A percentile compares a stretch with the other conserved stretches of the same genome.
phyloP scores from a whole-genome alignment of 176 grass and related monocot genomes.

The Rhynchospora breviuscula region DNA sequence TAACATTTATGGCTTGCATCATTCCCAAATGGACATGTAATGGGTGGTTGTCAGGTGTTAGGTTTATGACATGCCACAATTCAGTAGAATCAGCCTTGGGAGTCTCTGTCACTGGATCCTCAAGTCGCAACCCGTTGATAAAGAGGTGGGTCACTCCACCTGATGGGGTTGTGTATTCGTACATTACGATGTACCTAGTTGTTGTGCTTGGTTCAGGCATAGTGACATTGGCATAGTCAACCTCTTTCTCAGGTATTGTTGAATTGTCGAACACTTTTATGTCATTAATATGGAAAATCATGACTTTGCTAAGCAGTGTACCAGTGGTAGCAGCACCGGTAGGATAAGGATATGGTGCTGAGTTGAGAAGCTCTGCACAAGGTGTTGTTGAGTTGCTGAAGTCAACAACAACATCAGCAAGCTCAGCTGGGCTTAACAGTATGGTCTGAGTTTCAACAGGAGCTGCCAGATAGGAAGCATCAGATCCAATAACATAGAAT shows the following conservation, averaged over 20 bases:
- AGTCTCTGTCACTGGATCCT: slow-evolving; percentile 68
- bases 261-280: not conserved
- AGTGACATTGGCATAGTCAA: not conserved
- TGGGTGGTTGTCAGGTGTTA: slow-evolving; percentile 71
- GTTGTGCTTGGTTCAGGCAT: slow-evolving; percentile 12
- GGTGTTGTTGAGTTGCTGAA: slow-evolving; percentile 25
- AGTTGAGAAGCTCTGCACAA: slow-evolving; percentile 9
- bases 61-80: slow-evolving; percentile 80
- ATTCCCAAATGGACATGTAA: slow-evolving; percentile 62
- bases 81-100: slow-evolving; percentile 43
- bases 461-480: slow-evolving; percentile 43
- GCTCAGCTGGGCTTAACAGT: slow-evolving; percentile 5
- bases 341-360: slow-evolving; percentile 21
- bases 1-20: slow-evolving; percentile 38
- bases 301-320: slow-evolving; percentile 4
- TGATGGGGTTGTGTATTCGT: slow-evolving; percentile 4
- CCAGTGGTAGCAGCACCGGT: not conserved
- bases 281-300: slow-evolving; percentile 14
- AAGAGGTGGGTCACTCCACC: slow-evolving; percentile 44
- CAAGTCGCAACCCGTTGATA: slow-evolving; percentile 61
- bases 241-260: slow-evolving; percentile 18
- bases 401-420: slow-evolving; percentile 27
- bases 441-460: slow-evolving; percentile 10
- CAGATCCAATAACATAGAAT: slow-evolving; percentile 44
- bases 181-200: slow-evolving; percentile 28